Evolutionary conservation across 352 stramenopile species (phyloP), one percentile per base, ranked within the genome.

Genomic region (Globisporangium paroecandrum): DNA sequence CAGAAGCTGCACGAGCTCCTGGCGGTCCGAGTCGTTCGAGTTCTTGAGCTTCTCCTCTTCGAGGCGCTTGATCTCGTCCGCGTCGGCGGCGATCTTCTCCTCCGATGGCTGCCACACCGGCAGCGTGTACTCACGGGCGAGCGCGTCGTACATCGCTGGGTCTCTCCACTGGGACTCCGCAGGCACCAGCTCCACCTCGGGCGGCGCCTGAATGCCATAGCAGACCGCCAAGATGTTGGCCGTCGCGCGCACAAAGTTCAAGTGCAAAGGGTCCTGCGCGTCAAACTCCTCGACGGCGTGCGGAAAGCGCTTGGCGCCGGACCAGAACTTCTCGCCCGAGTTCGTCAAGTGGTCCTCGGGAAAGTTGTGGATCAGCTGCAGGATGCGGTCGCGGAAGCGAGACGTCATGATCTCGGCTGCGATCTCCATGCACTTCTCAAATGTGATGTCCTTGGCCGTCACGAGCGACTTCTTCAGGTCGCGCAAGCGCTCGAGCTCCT

Each of bases 331-430:
- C 61, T 93, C 87, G 22, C 84, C 84, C 24, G 83, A 88, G 72
- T 91, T 92, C 12, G 83, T 93, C 68, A 93, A 47, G 59, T 96
- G 87, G 43, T 96, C 79, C 67, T 93, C 87, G 5, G 85, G 85
- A 64, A 94, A 94, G 59, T 93, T 93, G 71, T 89, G 81, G 58
- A 91, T 88, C 13, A 94, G 78, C 65, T 97, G 89, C 58, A 97
- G 65, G 65, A 98, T 96, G 53, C 86, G 85, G 69, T 98, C 92
- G 60, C 92, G 87, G 77, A 97, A 97, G 7, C 79, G 76, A 32
- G 77, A 79, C 32, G 86, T 89, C 77, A 98, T 87, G 7, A 94
- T 69, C 3, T 87, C 78, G 32, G 89, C 85, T 1, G 91, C 86
- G 55, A 90, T 56, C 47, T 81, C 72, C 59, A 91, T 77, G 69